Conservation (phyloP, 2,329 filamentous ascomycete genomes). For the Xylariaceae sp. region DNA sequence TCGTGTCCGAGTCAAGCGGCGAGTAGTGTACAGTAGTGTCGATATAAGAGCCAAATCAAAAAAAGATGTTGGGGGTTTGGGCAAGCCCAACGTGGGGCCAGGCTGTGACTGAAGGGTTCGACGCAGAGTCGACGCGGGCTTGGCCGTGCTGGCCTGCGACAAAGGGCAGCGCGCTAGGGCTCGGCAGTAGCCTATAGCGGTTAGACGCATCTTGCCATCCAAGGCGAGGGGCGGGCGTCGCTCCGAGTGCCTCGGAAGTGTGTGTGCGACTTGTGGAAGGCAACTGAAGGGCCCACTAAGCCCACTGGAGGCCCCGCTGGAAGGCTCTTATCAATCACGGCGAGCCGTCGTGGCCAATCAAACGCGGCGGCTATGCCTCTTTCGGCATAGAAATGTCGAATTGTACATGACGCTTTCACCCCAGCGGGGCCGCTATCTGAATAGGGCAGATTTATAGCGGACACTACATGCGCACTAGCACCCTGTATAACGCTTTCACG, state of each 20-base stretch:
- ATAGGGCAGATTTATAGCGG: background rate
- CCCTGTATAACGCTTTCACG: background rate
- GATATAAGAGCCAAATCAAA: background rate
- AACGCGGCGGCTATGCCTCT: background rate
- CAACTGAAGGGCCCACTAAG: no score
- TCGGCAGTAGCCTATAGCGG: background rate
- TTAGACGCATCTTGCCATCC: background rate
- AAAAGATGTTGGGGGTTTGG: background rate
- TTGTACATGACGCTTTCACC: constrained; percentile 13
- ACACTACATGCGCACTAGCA: background rate
- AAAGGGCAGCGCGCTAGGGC: background rate
- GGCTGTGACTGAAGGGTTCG: background rate
- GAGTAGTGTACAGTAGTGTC: background rate
- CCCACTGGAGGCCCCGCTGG: no score
- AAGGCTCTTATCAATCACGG: background rate
- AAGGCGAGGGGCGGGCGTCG: background rate
- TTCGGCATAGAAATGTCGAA: constrained; percentile 12
- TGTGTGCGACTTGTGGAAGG: background rate
- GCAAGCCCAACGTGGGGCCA: background rate
- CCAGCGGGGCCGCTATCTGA: background rate
- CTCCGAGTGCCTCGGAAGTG: background rate
- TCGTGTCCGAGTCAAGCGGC: background rate
- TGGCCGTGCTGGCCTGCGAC: background rate
- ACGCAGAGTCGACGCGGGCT: background rate
- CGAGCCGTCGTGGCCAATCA: constrained; percentile 4